Base-by-base conservation (phyloP, 73 alveolate genomes). In the Chromera velia region DNA sequence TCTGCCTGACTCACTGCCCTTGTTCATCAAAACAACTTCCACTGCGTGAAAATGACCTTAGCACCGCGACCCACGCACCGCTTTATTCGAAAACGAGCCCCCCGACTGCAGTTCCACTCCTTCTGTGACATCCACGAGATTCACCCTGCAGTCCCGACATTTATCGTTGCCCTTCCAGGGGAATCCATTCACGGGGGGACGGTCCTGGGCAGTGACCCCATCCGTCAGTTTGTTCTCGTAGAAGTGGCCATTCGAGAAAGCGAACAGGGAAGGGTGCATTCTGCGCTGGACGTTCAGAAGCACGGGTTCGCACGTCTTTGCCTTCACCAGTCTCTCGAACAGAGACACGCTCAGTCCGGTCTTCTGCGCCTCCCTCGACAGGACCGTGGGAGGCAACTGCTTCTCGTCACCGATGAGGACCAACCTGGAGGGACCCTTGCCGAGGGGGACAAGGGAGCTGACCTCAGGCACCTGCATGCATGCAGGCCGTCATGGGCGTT, bases 351-450 rank as follows among this genome's bases (percentile, higher is more conserved):
- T 81, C 74, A 88, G 48, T 34, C 91, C 91, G 49, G 30, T 63
- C 34, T 71, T 68, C 17, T 75, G 82, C 33, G 93, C 93, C 17
- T 88, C 90, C 22, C 32, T 66, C 18, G 73, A 73, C 48, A 78
- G 68, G 48, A 88, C 88, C 26, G 80, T 55, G 7, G 93, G 93
- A 26, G 84, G 84, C 70, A 88, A 82, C 70, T 77, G 74, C 85
- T 62, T 78, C 72, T 88, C 85, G 82, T 88, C 93, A 0, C 93
- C 93, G 24, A 88, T 65, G 82, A 88, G 84, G 19, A 84, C 77
- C 73, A 84, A 67, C 40, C 70, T 86, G 28, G 69, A 33, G 30
- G 77, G 67, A 0, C 84, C 84, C 10, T 64, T 45, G 80, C 7
- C 63, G 18, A 45, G 63, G 24, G 63, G 63, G 63, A 45, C 17